Percentiles rank a stretch among this genome's conserved stretches.
phyloP scores from a whole-genome alignment of 202 grass and related monocot species.

The Schoenoplectus triqueter region DNA sequence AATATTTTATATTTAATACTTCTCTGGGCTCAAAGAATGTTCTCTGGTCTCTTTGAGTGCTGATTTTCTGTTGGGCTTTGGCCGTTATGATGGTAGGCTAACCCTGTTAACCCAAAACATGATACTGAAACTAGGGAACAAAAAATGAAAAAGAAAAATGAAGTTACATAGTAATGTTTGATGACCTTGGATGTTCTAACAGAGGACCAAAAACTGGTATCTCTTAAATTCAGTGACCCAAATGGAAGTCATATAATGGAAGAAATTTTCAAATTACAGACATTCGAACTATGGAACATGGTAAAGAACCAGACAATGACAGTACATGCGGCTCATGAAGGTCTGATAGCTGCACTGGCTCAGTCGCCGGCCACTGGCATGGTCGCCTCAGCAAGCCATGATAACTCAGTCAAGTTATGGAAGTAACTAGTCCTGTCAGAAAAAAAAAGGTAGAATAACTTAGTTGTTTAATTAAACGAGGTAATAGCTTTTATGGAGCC shows the following conservation, averaged over 20 bases:
- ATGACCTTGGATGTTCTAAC: neutral
- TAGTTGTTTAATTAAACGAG: slow-evolving; percentile 16
- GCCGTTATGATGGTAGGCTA: neutral
- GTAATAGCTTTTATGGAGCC: slow-evolving; percentile 13
- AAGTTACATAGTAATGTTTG: neutral
- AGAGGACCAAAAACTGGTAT: neutral
- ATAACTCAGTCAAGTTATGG: slow-evolving; percentile 95
- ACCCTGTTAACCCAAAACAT: neutral
- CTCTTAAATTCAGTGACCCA: neutral
- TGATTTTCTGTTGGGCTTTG: neutral
- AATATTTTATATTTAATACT: neutral
- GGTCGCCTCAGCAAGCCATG: slow-evolving; percentile 94
- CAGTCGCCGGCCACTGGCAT: slow-evolving; percentile 77
- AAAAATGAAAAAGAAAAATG: neutral
- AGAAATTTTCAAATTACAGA: slow-evolving; percentile 51
- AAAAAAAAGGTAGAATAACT: slow-evolving; percentile 23
- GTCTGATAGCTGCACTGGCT: slow-evolving; percentile 69
- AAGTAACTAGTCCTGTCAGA: slow-evolving; percentile 55
- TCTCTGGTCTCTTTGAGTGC: no score
- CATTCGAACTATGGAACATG: slow-evolving; percentile 93
- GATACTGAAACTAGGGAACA: neutral
- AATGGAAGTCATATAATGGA: neutral
- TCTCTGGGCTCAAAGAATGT: neutral
- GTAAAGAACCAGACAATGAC: slow-evolving; percentile 83
- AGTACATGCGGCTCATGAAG: slow-evolving; percentile 83